Conservation (phyloP, 2,329 filamentous ascomycete genomes). For the Daldinia sp. region DNA sequence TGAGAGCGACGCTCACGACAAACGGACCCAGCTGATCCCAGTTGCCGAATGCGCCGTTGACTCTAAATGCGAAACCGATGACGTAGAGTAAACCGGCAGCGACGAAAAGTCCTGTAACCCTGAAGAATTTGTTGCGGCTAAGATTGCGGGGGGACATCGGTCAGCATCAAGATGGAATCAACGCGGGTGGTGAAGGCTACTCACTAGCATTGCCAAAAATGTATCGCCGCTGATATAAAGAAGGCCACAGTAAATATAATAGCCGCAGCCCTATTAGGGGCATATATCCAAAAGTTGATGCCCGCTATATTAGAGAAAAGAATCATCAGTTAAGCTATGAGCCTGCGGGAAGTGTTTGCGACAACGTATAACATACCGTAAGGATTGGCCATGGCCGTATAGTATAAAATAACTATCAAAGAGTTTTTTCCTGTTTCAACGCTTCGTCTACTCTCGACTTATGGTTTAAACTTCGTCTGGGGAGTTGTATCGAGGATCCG, state of each 20-base stretch:
- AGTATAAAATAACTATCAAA: too few species aligned
- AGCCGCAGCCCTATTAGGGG: not conserved
- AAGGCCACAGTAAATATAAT: not conserved
- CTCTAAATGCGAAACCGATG: constrained; percentile 12
- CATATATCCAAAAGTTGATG: not conserved
- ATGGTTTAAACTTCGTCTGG: not conserved
- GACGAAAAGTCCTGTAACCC: not conserved
- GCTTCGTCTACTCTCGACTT: not conserved
- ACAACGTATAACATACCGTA: not conserved
- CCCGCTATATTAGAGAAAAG: not conserved
- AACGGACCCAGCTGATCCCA: constrained; percentile 16
- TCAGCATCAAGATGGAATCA: not conserved
- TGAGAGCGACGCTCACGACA: constrained; percentile 22
- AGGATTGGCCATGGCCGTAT: not conserved
- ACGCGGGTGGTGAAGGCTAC: not conserved
- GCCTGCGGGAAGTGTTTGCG: not conserved
- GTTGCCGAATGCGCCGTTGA: constrained; percentile 17
- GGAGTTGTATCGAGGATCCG: not conserved
- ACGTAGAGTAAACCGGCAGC: constrained; percentile 16
- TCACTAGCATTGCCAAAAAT: not conserved
- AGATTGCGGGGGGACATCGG: not conserved
- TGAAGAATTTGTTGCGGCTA: not conserved
- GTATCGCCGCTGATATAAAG: not conserved
- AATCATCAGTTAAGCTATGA: not conserved
- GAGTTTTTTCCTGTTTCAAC: too few species aligned